Base-by-base conservation (phyloP, 257 asterid species). In the Solanum lignicaule region DNA sequence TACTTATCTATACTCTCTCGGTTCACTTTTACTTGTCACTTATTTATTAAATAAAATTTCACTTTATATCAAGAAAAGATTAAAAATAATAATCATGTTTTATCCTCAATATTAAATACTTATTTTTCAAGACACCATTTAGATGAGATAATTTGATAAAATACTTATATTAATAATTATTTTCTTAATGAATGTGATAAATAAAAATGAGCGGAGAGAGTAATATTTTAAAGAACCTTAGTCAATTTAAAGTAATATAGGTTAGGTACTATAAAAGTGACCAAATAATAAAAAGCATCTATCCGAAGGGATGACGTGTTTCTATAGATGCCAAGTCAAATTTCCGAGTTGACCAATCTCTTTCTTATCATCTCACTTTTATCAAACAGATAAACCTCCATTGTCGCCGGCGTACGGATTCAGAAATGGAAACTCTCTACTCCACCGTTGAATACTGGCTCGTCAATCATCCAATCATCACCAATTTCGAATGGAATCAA, bases 401-500 rank as follows among this genome's bases (percentile, higher is more conserved):
- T 5, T 15, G 20, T 81, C 38, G 25, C 65, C 84, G 84, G 62
- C 62, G 33, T 1, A 11, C 83, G 83, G 58, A 52, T 6, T 55
- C 32, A 31, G 35, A 7, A 8, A 94, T 95, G 99, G 91, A 29
- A 66, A 31, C 90, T 35, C 88, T 93, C 81, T 88, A 41, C 94
- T 14, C 89, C 86, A 8, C 90, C 87, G 21, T 90, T 74, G 91
- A 85, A 90, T 91, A 96, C 92, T 94, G 91, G 91, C 94, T 96
- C 0, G 95, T 96, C 21, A 91, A 91, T 88, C 98, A 94, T 86
- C 98, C 98, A 25, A 21, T 23, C 2, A 91, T 96, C 93, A 86
- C 86, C 89, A 90, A 90, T 39, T 96, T 93, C 88, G 93, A 94
- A 73, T 96, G 99, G 99, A 92, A 68, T n/a, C 91, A 91, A 88